Evolutionary conservation across 768 basidiomycete species (phyloP).

Genomic region (Gloeostereum incarnatum): DNA sequence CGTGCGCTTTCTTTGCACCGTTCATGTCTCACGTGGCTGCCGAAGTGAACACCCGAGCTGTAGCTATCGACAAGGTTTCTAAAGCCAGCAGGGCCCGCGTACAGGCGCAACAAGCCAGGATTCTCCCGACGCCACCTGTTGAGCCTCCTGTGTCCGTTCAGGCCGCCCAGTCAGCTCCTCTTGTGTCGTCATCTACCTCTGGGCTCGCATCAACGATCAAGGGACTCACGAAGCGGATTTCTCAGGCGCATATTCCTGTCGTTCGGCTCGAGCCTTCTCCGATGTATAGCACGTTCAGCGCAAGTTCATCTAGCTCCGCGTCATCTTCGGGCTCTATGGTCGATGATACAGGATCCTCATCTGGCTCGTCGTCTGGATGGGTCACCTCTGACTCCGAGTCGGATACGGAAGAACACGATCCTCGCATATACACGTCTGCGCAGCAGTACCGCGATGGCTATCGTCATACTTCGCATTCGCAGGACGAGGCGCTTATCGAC

Average conservation of each 20-base stretch:
- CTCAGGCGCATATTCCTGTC: conserved; percentile 26
- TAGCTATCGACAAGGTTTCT: conserved; percentile 45
- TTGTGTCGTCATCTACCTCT: conserved; percentile 21
- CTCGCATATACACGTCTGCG: conserved; percentile 24
- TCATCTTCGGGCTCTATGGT: conserved; percentile 49
- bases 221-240: conserved; percentile 50
- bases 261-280: conserved; percentile 20
- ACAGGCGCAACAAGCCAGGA: conserved; percentile 31
- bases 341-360: conserved; percentile 54
- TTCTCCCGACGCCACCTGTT: conserved; percentile 29
- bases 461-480: background rate
- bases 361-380: conserved; percentile 44
- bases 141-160: conserved; percentile 18
- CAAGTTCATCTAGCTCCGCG: conserved; percentile 27
- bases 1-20: conserved; percentile 59
- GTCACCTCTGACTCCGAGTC: conserved; percentile 44
- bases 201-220: conserved; percentile 45
- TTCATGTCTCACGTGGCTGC: conserved; percentile 40
- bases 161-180: conserved; percentile 21
- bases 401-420: conserved; percentile 30
- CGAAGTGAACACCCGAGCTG: conserved; percentile 33
- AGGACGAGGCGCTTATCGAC: background rate
- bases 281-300: conserved; percentile 34
- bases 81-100: conserved; percentile 46
- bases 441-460: conserved; percentile 6